Evolutionary conservation across 2,329 filamentous ascomycete genomes (phyloP).

Genomic region (Lachnellula occidentalis): DNA sequence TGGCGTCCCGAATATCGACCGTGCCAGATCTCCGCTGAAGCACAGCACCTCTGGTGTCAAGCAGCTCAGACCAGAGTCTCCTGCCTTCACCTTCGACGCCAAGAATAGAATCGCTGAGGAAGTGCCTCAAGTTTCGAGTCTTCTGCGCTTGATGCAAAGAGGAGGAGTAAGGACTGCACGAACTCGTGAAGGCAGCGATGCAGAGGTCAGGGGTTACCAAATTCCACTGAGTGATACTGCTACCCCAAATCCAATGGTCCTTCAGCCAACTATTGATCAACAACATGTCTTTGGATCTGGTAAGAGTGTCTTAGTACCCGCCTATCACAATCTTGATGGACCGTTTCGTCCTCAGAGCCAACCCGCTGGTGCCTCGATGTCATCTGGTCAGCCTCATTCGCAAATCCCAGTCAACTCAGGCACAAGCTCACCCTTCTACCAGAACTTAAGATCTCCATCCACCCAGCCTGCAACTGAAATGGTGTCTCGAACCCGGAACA

Average conservation of each 20-base stretch:
- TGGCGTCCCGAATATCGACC: not conserved
- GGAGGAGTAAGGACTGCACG: not conserved
- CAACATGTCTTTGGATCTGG: not conserved
- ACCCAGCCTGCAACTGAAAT: no score
- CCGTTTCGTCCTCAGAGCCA: not conserved
- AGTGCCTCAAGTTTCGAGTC: not conserved
- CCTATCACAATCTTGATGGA: not conserved
- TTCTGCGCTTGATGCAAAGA: not conserved
- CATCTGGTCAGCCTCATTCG: not conserved
- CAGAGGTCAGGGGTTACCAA: not conserved
- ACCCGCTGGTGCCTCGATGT: not conserved
- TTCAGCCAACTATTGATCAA: not conserved
- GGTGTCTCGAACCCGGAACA: no score
- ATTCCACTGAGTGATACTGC: not conserved
- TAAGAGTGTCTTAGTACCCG: not conserved
- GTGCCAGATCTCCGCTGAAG: not conserved
- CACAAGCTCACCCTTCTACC: not conserved
- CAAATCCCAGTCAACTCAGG: not conserved
- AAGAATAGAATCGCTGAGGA: not conserved
- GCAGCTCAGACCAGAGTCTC: not conserved
- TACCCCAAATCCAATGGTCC: not conserved
- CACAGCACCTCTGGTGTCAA: not conserved
- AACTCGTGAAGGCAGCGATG: not conserved
- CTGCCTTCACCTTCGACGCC: not conserved
- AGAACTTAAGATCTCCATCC: no score